Evolutionary conservation across 1,284 basidiomycete genomes (phyloP).

Genomic region (Ceratorhiza oryzae-sativae): DNA sequence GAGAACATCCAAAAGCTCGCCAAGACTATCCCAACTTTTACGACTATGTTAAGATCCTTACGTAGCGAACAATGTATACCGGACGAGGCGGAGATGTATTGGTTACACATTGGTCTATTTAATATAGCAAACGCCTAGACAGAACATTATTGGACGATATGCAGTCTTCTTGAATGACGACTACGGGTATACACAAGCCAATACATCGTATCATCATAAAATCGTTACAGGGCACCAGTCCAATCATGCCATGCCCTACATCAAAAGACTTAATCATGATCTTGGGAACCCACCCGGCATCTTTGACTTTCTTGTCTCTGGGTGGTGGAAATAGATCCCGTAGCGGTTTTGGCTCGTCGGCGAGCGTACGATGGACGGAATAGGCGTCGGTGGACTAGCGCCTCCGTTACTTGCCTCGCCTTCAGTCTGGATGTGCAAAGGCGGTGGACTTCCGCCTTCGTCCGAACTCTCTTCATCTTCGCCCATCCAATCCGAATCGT

Average conservation of each 20-base stretch:
- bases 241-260: too few species aligned
- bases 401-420: constrained; percentile 33
- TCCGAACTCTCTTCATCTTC: constrained; percentile 57
- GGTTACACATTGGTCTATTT: too few species aligned
- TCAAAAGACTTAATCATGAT: not conserved
- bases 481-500: constrained; percentile 72
- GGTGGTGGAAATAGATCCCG: constrained; percentile 77
- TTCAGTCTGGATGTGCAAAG: constrained; percentile 23
- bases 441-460: constrained; percentile 44
- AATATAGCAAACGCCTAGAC: too few species aligned
- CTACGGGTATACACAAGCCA: constrained; percentile 1
- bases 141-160: not conserved
- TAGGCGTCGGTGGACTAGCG: constrained; percentile 25
- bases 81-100: too few species aligned
- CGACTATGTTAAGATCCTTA: too few species aligned
- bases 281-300: constrained; percentile 62
- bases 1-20: too few species aligned
- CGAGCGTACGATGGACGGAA: constrained; percentile 17
- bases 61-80: too few species aligned
- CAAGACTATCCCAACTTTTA: too few species aligned
- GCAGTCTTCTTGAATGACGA: not conserved
- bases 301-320: constrained; percentile 65
- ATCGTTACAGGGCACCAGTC: not conserved
- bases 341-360: constrained; percentile 52
- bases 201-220: not conserved